Percentiles rank a stretch among this genome's conserved stretches.
These are phyloP conservation scores for Phytophthora agathidicida DNA, from an alignment of 352 stramenopile species.

Conservation along the genomic window DNA sequence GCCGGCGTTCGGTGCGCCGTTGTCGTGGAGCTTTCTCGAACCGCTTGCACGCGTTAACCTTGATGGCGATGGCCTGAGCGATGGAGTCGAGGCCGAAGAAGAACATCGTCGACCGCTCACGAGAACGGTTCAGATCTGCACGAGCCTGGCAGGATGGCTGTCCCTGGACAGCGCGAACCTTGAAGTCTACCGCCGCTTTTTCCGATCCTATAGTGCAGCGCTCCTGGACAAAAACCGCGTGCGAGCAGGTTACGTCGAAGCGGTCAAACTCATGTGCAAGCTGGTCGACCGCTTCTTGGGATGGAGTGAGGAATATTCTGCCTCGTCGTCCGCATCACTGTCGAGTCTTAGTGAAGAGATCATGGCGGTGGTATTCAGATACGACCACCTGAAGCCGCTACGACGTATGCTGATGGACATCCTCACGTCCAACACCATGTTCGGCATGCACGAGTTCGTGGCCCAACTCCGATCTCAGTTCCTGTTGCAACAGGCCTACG, in stretches of 20 bases:
- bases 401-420: conserved; percentile 32
- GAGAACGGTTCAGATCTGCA: conserved; percentile 28
- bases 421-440: conserved; percentile 38
- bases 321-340: conserved; percentile 19
- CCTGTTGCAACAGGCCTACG: conserved; percentile 17
- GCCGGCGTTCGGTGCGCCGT: background rate
- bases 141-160: conserved; percentile 36
- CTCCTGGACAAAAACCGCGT: conserved; percentile 43
- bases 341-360: conserved; percentile 40
- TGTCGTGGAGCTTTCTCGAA: conserved; percentile 39
- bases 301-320: conserved; percentile 6
- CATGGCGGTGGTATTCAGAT: conserved; percentile 42
- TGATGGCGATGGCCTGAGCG: background rate
- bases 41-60: background rate
- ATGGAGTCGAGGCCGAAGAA: background rate
- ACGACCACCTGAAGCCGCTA: conserved; percentile 34
- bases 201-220: conserved; percentile 18
- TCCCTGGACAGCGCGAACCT: conserved; percentile 37
- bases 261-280: conserved; percentile 32
- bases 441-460: conserved; percentile 43
- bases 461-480: conserved; percentile 44
- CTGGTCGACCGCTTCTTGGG: conserved; percentile 31
- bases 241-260: conserved; percentile 35
- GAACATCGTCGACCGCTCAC: conserved; percentile 8
- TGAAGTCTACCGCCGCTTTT: conserved; percentile 28